Percentiles rank a stretch among this genome's conserved stretches.
phyloP scores from a whole-genome alignment of 1,284 basidiomycete species.

The Cutaneotrichosporon sp. region DNA sequence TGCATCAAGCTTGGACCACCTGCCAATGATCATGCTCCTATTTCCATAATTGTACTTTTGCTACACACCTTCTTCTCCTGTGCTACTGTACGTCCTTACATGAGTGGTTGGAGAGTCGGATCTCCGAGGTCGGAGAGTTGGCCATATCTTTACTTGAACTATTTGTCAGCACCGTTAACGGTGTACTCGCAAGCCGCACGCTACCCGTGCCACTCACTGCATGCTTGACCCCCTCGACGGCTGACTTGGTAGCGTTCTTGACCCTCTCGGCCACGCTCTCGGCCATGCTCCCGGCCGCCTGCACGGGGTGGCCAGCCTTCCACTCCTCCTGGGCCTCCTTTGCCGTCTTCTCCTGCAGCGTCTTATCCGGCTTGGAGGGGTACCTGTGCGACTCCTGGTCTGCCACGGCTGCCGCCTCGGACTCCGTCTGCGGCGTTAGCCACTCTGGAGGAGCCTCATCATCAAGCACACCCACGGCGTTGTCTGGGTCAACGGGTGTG shows the following conservation, averaged over 20 bases:
- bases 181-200: too few species aligned
- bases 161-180: too few species aligned
- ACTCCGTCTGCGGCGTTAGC: slow-evolving; percentile 11
- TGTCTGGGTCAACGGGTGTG: not conserved
- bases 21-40: too few species aligned
- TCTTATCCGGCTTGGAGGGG: slow-evolving; percentile 1
- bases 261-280: not conserved
- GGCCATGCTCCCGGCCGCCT: not conserved
- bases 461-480: slow-evolving; percentile 1
- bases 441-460: not conserved
- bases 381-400: not conserved
- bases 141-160: too few species aligned
- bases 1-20: too few species aligned
- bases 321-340: not conserved
- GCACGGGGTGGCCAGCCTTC: not conserved
- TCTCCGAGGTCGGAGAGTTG: too few species aligned
- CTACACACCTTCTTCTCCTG: too few species aligned
- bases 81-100: too few species aligned
- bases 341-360: slow-evolving; percentile 9
- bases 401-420: slow-evolving; percentile 13
- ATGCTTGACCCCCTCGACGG: not conserved
- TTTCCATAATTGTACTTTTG: too few species aligned
- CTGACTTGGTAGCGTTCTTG: not conserved
- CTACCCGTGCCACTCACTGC: not conserved
- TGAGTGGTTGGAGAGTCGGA: too few species aligned